These are phyloP conservation scores for Lasiosphaeriaceae sp. DNA, from an alignment of 495 filamentous ascomycete species.

Conservation along the genomic window DNA sequence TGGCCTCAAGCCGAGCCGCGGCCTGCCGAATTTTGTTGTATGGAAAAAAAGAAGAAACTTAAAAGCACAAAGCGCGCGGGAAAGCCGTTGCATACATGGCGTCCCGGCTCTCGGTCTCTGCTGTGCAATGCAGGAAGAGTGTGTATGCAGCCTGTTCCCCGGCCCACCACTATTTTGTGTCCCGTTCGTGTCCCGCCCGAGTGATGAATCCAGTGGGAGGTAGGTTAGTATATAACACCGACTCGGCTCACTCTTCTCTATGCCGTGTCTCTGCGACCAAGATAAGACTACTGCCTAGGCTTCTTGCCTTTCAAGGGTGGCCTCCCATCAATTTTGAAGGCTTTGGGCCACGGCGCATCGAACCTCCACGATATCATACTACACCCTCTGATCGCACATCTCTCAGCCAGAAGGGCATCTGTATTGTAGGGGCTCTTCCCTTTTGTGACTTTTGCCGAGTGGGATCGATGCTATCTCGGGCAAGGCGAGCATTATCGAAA, in stretches of 20 bases:
- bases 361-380: no score
- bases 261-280: neutral
- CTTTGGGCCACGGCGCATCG: no score
- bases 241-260: neutral
- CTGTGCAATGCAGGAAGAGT: neutral
- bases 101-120: neutral
- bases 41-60: neutral
- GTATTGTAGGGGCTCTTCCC: no score
- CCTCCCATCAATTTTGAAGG: no score
- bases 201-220: neutral
- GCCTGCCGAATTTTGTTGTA: neutral
- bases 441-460: no score
- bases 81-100: neutral
- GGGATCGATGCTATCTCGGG: neutral
- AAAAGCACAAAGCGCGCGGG: neutral
- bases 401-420: no score
- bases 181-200: neutral
- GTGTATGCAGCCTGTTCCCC: constrained; percentile 17
- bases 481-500: neutral
- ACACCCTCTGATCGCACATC: no score
- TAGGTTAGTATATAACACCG: neutral
- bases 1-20: constrained; percentile 3
- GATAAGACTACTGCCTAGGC: neutral
- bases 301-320: neutral
- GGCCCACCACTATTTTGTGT: constrained; percentile 3